These are phyloP conservation scores for Coniella lustricola DNA, from an alignment of 2,329 filamentous ascomycete species.

Conservation along the genomic window DNA sequence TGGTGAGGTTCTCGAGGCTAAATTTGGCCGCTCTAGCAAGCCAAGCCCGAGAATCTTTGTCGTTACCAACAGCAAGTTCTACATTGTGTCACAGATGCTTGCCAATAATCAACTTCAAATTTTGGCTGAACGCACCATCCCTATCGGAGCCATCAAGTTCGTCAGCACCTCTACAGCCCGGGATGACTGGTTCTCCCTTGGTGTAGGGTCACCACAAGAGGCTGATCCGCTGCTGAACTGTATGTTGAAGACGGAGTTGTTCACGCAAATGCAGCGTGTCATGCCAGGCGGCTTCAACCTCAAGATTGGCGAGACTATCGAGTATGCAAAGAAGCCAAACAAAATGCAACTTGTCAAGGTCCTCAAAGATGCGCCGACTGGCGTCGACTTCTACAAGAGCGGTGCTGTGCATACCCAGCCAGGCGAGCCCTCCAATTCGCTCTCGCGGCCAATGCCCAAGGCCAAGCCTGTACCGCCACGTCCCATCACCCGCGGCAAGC, in stretches of 20 bases:
- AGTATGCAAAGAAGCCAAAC: conserved; percentile 96
- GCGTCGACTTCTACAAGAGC: conserved; percentile 88
- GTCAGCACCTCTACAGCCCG: conserved; percentile 72
- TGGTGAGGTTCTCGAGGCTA: conserved; percentile 82
- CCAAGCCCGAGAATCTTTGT: conserved; percentile 78
- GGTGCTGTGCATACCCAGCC: conserved; percentile 78
- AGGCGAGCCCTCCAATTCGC: conserved; percentile 76
- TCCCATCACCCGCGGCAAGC: conserved; percentile 87
- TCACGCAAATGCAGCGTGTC: conserved; percentile 78
- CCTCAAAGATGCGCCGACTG: conserved; percentile 72
- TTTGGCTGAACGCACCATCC: conserved; percentile 70
- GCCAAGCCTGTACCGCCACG: conserved; percentile 79
- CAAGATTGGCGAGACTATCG: conserved; percentile 75
- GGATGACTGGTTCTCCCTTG: conserved; percentile 96
- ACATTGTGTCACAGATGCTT: conserved; percentile 78
- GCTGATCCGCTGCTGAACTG: conserved; percentile 91
- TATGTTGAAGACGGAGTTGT: conserved; percentile 93
- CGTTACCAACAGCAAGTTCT: conserved; percentile 79
- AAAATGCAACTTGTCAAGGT: conserved; percentile 87
- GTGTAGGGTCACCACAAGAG: conserved; percentile 83
- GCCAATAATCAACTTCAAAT: conserved; percentile 79
- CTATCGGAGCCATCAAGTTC: conserved; percentile 82
- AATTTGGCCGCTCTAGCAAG: conserved; percentile 95
- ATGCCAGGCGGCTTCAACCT: conserved; percentile 76
- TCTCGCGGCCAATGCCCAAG: conserved; percentile 78